A percentile compares a stretch with the other conserved stretches of the same genome.
Evolutionary conservation across 352 stramenopile genomes (phyloP).

Genomic region (Phytophthora tentaculata): DNA sequence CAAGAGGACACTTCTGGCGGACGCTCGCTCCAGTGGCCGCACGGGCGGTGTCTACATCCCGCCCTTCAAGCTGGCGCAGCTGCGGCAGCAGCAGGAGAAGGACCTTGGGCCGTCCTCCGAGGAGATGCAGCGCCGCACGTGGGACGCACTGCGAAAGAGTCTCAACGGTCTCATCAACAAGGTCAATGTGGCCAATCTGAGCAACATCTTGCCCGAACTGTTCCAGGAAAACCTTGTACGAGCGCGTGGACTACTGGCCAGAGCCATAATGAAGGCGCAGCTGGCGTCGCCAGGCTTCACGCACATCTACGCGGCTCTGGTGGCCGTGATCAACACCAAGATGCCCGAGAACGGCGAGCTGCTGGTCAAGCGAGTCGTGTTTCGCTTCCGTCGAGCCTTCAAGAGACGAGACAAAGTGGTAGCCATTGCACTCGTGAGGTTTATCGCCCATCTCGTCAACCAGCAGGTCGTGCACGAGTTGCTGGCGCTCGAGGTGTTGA

Average conservation of each 20-base stretch:
- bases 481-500: slow-evolving; percentile 97
- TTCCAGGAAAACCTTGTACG: slow-evolving; percentile 98
- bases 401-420: slow-evolving; percentile 96
- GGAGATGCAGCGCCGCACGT: slow-evolving; percentile 93
- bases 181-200: slow-evolving; percentile 94
- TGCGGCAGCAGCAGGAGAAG: slow-evolving; percentile 54
- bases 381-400: slow-evolving; percentile 96
- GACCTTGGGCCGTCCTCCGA: slow-evolving; percentile 46
- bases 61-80: slow-evolving; percentile 91
- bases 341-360: slow-evolving; percentile 98
- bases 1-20: slow-evolving; percentile 27
- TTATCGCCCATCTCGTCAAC: slow-evolving; percentile 99
- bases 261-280: slow-evolving; percentile 97
- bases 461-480: slow-evolving; percentile 98
- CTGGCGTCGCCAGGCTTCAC: slow-evolving; percentile 96
- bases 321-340: slow-evolving; percentile 99
- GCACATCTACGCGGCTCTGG: slow-evolving; percentile 96
- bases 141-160: slow-evolving; percentile 96
- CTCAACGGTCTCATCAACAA: slow-evolving; percentile 99
- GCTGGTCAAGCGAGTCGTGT: slow-evolving; percentile 93
- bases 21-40: slow-evolving; percentile 56
- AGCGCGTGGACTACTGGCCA: slow-evolving; percentile 93
- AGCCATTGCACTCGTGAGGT: slow-evolving; percentile 94
- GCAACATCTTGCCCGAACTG: slow-evolving; percentile 95
- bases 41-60: slow-evolving; percentile 93